Base-by-base conservation (phyloP, 2,329 filamentous ascomycete species). In the Cryoendolithus antarcticus region DNA sequence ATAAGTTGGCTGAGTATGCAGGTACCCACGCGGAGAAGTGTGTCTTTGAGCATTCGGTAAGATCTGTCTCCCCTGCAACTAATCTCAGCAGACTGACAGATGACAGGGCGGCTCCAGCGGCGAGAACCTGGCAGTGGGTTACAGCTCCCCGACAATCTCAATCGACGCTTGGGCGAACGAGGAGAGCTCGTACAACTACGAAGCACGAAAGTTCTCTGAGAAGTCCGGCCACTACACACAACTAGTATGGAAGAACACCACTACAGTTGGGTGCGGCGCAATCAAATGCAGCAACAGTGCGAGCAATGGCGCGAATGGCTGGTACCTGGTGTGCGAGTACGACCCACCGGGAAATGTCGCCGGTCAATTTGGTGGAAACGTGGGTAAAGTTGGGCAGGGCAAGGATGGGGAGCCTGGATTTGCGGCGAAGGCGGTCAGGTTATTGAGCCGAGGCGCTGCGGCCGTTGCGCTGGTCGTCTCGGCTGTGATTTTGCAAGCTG, bases 291-390 rank as follows among this genome's bases (percentile, higher is more conserved):
- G 15, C 5, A 19, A 19, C 15, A 19, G 15, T 19, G 15, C 15
- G 15, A 19, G 15, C 15, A 19, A 19, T 19, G 50, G 47, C 11
- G 48, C 47, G 9, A 35, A 50, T 3, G 55, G 55, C 8, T 49
- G 45, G 41, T 51, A 39, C 24, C 31, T 60, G 15, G 58, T 63
- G 1, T 64, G 62, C 49, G 59, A 62, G 44, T 63, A 63, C 41
- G 48, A 45, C 36, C 62, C 61, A 4, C 39, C 48, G 3, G 62
- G 62, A 0, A 64, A 64, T 37, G 52, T 61, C 1, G 40, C 52
- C 11, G 60, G 57, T 1, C 37, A 50, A 12, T 64, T 60, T 42
- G 40, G 37, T 9, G 35, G 51, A 4, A 61, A 63, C 42, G 61
- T 64, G 4, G 32, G 33, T 4, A 53, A 54, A 39, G 30, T 48